Base-by-base conservation (phyloP, 192 early-diverging fungal genomes). In the Podila epicladia region DNA sequence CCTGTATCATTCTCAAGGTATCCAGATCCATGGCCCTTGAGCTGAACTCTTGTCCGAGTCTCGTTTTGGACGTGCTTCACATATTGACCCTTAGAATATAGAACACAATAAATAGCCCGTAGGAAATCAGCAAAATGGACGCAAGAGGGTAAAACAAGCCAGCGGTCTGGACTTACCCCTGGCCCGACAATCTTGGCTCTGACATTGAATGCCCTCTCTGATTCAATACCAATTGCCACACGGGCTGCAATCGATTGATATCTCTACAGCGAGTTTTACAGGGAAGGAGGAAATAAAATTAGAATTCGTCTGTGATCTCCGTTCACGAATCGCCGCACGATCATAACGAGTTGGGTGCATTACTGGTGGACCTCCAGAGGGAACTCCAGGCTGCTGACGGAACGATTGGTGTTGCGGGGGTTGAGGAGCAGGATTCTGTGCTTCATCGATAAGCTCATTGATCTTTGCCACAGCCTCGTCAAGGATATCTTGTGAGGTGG, bases 101-200 rank as follows among this genome's bases (percentile, higher is more conserved):
- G 20, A 82, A 26, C 20, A 22, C 5, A 41, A 9, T 20, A 13
- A 53, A 13, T 8, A 20, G 20, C 15, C 51, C 33, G 12, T 55
- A 20, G 20, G 31, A 8, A 24, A 38, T 22, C 37, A 20, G 11
- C 5, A 20, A 35, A 35, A 38, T 4, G 38, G 62, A 1, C 5
- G n/a, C 4, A 8, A 63, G 8, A 41, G 28, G 28, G 22, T 6
- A 58, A 3, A 22, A 0, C 17, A 22, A 58, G 15, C 15, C 20
- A 69, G 15, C 37, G 5, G 8, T 5, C 2, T 41, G 20, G 7
- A 22, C 82, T 69, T 31, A 89, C 92, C 69, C 86, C 86, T 24
- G 95, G 94, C 13, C 96, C 96, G 57, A 97, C 92, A 33, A 97
- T 88, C 78, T 97, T 97, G 32, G 93, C 93, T 15, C 94, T 89